Evolutionary conservation across 257 asterid genomes (phyloP).

Genomic region (Nyctanthes arbortristis): DNA sequence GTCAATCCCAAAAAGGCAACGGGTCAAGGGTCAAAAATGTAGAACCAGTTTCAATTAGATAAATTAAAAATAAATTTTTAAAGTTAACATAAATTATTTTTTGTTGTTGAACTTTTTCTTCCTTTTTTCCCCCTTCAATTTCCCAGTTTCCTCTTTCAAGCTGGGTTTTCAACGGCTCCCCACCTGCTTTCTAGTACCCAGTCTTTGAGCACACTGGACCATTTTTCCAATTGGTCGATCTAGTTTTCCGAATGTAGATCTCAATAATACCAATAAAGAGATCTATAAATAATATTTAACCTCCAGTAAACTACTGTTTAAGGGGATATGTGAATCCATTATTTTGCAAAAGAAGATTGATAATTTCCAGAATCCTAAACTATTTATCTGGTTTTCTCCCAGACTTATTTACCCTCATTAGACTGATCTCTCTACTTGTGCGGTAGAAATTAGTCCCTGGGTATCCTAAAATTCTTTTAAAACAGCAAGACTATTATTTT

Average conservation of each 20-base stretch:
- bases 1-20: too few relatives aligned
- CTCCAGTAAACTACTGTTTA: neutral
- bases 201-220: too few relatives aligned
- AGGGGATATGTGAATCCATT: neutral
- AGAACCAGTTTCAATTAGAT: too few relatives aligned
- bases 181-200: too few relatives aligned
- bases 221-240: too few relatives aligned
- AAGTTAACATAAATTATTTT: too few relatives aligned
- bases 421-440: neutral
- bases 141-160: too few relatives aligned
- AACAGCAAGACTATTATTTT: neutral
- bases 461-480: neutral
- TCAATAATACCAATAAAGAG: neutral
- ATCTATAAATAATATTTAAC: neutral
- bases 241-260: conserved; percentile 13
- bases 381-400: neutral
- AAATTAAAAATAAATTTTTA: too few relatives aligned
- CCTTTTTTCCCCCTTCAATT: too few relatives aligned
- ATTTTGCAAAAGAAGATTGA: conserved; percentile 8
- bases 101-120: too few relatives aligned
- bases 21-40: too few relatives aligned
- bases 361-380: neutral
- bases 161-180: too few relatives aligned
- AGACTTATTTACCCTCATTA: neutral
- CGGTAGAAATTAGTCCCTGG: neutral